These are phyloP conservation scores for Rhodotorula sphaerocarpa DNA, from an alignment of 768 basidiomycete genomes.

Conservation along the genomic window DNA sequence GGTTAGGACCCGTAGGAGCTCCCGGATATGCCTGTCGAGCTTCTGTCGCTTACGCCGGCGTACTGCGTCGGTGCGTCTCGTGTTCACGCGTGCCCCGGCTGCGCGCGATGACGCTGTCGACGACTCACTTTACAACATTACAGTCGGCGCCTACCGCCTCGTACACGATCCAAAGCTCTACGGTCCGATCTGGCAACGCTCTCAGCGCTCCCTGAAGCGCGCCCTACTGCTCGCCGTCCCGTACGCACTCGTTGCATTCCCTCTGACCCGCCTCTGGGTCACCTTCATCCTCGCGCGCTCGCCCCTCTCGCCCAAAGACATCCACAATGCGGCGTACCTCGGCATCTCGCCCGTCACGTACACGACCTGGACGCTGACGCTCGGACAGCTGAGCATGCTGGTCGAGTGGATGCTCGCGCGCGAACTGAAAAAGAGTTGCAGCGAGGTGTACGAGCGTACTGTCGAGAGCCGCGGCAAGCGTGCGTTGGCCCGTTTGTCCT, in stretches of 20 bases:
- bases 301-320: conserved; percentile 23
- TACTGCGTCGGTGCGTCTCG: conserved; percentile 40
- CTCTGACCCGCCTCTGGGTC: conserved; percentile 23
- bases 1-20: no score
- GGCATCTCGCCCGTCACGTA: conserved; percentile 28
- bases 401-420: conserved; percentile 34
- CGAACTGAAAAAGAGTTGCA: conserved; percentile 26
- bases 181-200: conserved; percentile 29
- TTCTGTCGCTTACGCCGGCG: conserved; percentile 43
- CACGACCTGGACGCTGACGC: conserved; percentile 33
- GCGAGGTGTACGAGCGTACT: conserved; percentile 36
- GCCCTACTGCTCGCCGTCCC: conserved; percentile 8
- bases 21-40: conserved; percentile 43
- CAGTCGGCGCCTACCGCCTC: conserved; percentile 36
- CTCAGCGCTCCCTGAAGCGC: conserved; percentile 6
- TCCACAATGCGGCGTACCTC: conserved; percentile 23
- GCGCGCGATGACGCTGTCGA: neutral
- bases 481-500: neutral
- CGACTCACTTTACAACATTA: neutral
- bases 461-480: conserved; percentile 35
- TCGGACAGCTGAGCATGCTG: conserved; percentile 29
- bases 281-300: conserved; percentile 31
- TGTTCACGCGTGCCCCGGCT: neutral
- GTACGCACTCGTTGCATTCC: conserved; percentile 6
- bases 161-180: conserved; percentile 15